phyloP scores from a whole-genome alignment of 768 basidiomycete species.

The Trametes sanguinea region DNA sequence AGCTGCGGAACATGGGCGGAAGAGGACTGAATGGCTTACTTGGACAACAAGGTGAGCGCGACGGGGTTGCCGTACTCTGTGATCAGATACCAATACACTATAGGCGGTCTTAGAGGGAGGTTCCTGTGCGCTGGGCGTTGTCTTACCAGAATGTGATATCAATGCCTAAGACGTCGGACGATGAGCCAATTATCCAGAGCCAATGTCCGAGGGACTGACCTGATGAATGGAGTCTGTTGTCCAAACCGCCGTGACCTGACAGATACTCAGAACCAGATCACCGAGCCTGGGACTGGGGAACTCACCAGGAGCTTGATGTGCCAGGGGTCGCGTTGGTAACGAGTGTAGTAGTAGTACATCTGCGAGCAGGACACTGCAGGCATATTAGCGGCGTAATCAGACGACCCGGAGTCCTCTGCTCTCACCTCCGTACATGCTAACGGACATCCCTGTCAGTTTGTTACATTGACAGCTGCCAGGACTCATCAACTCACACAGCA shows the following conservation, averaged over 20 bases:
- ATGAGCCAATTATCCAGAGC: background rate
- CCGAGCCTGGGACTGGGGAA: background rate
- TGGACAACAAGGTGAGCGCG: slow-evolving; percentile 44
- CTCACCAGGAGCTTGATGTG: slow-evolving; percentile 8
- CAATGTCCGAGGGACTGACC: background rate
- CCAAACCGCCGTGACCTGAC: slow-evolving; percentile 22
- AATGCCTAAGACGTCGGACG: slow-evolving; percentile 20
- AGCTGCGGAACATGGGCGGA: background rate
- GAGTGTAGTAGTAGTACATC: slow-evolving; percentile 55
- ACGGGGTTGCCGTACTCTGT: slow-evolving; percentile 50
- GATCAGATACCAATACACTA: slow-evolving; percentile 57
- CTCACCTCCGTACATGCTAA: slow-evolving; percentile 57
- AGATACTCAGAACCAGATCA: background rate
- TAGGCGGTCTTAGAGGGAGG: background rate
- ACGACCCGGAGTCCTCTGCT: background rate
- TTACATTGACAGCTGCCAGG: background rate
- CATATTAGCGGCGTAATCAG: background rate
- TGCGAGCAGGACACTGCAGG: slow-evolving; percentile 54
- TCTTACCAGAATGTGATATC: slow-evolving; percentile 28
- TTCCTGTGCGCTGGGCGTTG: background rate
- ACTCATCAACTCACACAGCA: slow-evolving; percentile 39
- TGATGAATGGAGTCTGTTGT: slow-evolving; percentile 28
- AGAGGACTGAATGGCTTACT: slow-evolving; percentile 37
- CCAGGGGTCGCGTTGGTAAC: slow-evolving; percentile 12
- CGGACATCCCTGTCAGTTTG: background rate